A percentile compares a stretch with the other conserved stretches of the same genome.
These are phyloP conservation scores for Brassica napus DNA, from an alignment of 345 rosid genomes.

Conservation along the genomic window Da-Ae NC_063452.1:4867001-4867500, in stretches of 20 bases:
- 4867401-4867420: not conserved
- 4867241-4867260: slow-evolving; percentile 17
- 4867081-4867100: slow-evolving; percentile 13
- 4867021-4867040: slow-evolving; percentile 28
- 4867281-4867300: slow-evolving; percentile 32
- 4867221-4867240: slow-evolving; percentile 21
- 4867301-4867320: slow-evolving; percentile 6
- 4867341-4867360: not conserved
- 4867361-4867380: not conserved
- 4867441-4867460: not conserved
- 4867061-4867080: slow-evolving; percentile 29
- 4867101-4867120: not conserved
- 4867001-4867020: slow-evolving; percentile 39
- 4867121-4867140: slow-evolving; percentile 15
- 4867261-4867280: slow-evolving; percentile 20
- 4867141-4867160: slow-evolving; percentile 26
- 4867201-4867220: slow-evolving; percentile 14
- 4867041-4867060: slow-evolving; percentile 24
- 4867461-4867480: not conserved
- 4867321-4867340: not conserved
- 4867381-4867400: slow-evolving; percentile 3
- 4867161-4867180: slow-evolving; percentile 1
- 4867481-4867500: not conserved
- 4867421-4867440: not conserved
- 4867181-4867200: slow-evolving; percentile 2